Percentiles rank a stretch among this genome's conserved stretches.
phyloP scores from a whole-genome alignment of 176 grass and related monocot species.

The Cenchrus americanus region DNA sequence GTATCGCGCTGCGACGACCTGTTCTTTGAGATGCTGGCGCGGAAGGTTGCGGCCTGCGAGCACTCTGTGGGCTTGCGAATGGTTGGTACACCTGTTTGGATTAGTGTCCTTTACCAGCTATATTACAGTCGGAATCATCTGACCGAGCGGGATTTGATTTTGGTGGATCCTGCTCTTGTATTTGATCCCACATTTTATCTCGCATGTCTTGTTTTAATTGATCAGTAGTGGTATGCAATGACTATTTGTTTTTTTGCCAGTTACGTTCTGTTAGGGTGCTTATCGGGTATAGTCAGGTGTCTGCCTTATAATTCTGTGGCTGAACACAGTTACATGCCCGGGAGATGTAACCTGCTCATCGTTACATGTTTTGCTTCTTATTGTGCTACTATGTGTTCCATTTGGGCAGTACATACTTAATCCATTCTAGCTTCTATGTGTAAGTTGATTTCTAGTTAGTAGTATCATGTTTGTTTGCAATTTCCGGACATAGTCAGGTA shows the following conservation, averaged over 20 bases:
- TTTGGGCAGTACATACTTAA: slow-evolving; percentile 51
- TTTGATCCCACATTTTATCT: slow-evolving; percentile 45
- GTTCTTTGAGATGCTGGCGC: slow-evolving; percentile 33
- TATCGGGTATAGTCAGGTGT: slow-evolving; percentile 69
- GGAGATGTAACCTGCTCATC: slow-evolving; percentile 48
- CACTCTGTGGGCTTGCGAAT: slow-evolving; percentile 62
- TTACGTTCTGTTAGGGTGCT: background rate
- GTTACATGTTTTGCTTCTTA: slow-evolving; percentile 53
- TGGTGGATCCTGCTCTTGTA: slow-evolving; percentile 54
- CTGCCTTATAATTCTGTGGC: slow-evolving; percentile 41
- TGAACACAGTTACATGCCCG: slow-evolving; percentile 64
- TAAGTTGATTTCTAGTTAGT: background rate
- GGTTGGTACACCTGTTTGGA: slow-evolving; percentile 43
- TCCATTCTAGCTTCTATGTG: background rate
- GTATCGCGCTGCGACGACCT: background rate
- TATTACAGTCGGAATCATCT: slow-evolving; percentile 36
- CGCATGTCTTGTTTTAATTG: background rate
- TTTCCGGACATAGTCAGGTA: slow-evolving; percentile 52
- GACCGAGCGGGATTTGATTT: slow-evolving; percentile 43
- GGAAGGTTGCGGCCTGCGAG: slow-evolving; percentile 53
- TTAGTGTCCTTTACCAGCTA: slow-evolving; percentile 49
- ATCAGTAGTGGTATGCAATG: background rate
- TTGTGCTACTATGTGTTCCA: slow-evolving; percentile 58
- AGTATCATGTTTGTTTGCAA: too few relatives aligned
- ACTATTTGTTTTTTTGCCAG: background rate